These are phyloP conservation scores for Tuber indicum DNA, from an alignment of 495 filamentous ascomycete genomes.

Conservation along the genomic window DNA sequence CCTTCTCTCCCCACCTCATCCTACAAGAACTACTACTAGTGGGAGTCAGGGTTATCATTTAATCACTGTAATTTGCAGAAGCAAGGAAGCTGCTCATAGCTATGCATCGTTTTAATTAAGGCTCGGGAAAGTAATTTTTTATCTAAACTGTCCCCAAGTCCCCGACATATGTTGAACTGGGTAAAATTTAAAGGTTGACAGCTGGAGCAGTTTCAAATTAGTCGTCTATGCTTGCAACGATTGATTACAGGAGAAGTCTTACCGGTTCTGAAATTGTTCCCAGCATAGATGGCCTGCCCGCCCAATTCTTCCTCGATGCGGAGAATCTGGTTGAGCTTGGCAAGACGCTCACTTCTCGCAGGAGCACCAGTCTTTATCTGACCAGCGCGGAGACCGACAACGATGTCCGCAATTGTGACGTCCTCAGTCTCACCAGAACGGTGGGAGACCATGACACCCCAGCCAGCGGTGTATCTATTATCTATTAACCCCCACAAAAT, in stretches of 20 bases:
- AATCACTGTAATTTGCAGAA: not conserved
- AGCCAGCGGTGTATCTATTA: constrained; percentile 68
- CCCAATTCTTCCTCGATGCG: constrained; percentile 99
- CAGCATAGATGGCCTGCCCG: constrained; percentile 81
- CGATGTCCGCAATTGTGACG: constrained; percentile 97
- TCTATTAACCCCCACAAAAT: not conserved
- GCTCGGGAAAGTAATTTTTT: not conserved
- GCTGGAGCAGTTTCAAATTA: constrained; percentile 12
- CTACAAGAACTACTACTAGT: not conserved
- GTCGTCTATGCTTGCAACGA: not conserved
- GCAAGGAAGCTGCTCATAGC: not conserved
- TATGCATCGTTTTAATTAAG: not conserved
- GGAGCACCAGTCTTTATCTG: constrained; percentile 99
- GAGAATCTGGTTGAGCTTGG: constrained; percentile 99
- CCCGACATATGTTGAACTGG: not conserved
- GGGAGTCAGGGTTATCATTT: not conserved
- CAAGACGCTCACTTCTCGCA: constrained; percentile 89
- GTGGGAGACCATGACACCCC: constrained; percentile 99
- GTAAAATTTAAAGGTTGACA: constrained; percentile 21
- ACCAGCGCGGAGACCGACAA: constrained; percentile 88
- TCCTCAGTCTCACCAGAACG: constrained; percentile 98
- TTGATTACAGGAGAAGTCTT: not conserved
- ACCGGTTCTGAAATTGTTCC: constrained; percentile 73
- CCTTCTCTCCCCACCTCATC: not conserved
- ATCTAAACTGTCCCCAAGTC: not conserved